Evolutionary conservation across 1,284 basidiomycete species (phyloP), one percentile per base, ranked within the genome.

Genomic region (Earliella scabrosa): DNA sequence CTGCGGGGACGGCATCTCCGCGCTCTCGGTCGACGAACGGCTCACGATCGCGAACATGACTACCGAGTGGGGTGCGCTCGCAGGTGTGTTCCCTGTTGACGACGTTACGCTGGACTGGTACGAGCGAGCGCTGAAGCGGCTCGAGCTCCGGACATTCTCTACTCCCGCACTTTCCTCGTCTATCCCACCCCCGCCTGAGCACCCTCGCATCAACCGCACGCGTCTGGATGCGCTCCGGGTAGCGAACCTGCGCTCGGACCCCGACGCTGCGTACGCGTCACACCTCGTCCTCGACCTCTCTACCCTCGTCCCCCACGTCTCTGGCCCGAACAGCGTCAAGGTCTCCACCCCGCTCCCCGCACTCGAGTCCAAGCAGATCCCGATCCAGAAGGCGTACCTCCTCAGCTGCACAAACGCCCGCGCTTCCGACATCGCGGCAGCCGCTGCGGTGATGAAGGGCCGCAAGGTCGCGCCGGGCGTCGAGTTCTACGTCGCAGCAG

Each of bases 321-420:
- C 95, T 14, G 97, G 97, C 2, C 97, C 97, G 11, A 99, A 99
- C 76, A 95, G 93, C 66, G 97, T 99, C 74, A 99, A 99, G 74
- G 75, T 98, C 34, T 92, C 95, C 16, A 98, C 90, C 0, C 93
- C 97, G 0, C 83, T 99, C 0, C 90, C 95, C 4, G 80, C 83
- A 38, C 84, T 99, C 18, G 86, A 92, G 67, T 75, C 85, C 40
- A 77, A 83, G 39, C 83, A 82, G 31, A 92, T 99, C 65, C 77
- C 83, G 24, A 98, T 99, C 71, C 85, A 99, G 70, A 99, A 99
- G 75, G 97, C 97, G 0, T 99, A 99, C 75, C 92, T 99, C 50
- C 94, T 99, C 45, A 96, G 93, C 60, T 99, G 97, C 74, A 98
- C 97, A 61, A 99, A 99, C 75, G 96, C 97, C 4, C 92, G 97